phyloP scores from a whole-genome alignment of 2,329 filamentous ascomycete species.

The Cadophora sp. region DNA sequence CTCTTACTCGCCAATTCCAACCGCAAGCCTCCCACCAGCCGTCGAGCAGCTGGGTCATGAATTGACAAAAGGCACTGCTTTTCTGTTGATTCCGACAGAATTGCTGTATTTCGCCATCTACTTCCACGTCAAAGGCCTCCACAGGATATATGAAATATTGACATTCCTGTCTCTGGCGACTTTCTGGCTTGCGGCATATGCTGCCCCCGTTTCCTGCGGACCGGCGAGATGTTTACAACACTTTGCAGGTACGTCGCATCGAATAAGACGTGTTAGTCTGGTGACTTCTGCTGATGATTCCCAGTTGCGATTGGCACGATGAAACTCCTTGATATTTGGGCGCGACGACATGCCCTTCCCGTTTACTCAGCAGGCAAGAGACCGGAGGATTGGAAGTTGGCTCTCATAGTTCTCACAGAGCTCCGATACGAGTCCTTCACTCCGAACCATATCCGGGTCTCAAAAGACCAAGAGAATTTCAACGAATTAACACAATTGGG shows the following conservation, averaged over 20 bases:
- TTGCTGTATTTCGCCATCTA: constrained; percentile 46
- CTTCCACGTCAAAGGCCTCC: constrained; percentile 38
- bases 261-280: neutral
- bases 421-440: constrained; percentile 52
- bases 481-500: constrained; percentile 47
- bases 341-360: constrained; percentile 45
- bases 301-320: constrained; percentile 48
- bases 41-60: constrained; percentile 40
- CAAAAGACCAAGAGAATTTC: constrained; percentile 44
- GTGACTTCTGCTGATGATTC: constrained; percentile 28
- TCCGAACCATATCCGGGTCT: constrained; percentile 48
- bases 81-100: constrained; percentile 41
- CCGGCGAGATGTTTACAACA: constrained; percentile 45
- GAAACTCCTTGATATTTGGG: constrained; percentile 51
- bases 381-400: constrained; percentile 43
- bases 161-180: constrained; percentile 36
- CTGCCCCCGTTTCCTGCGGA: constrained; percentile 45
- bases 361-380: constrained; percentile 42
- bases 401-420: constrained; percentile 49
- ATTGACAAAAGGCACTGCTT: constrained; percentile 37
- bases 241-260: constrained; percentile 44
- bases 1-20: constrained; percentile 33
- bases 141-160: constrained; percentile 37
- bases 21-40: constrained; percentile 34
- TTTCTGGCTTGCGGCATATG: constrained; percentile 41